These are phyloP conservation scores for Populus tomentosa DNA, from an alignment of 441 rosid genomes.

Conservation along the genomic window DNA sequence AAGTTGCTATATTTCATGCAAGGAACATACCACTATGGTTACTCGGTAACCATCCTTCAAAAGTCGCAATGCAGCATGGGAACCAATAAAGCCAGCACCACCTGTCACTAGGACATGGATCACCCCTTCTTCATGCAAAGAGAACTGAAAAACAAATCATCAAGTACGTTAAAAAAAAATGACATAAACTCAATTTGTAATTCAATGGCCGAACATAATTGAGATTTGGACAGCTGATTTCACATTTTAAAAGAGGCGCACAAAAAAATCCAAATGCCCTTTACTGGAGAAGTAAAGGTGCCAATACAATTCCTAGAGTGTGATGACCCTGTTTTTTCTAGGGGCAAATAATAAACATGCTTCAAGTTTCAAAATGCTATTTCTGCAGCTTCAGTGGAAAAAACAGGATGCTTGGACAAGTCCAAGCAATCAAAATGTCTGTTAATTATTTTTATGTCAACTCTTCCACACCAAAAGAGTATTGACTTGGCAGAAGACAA, in stretches of 20 bases:
- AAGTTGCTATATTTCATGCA: not conserved
- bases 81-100: slow-evolving; percentile 98
- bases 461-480: not conserved
- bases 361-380: not conserved
- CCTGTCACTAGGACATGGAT: slow-evolving; percentile 94
- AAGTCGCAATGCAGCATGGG: slow-evolving; percentile 87
- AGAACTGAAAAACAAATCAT: slow-evolving; percentile 46
- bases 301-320: not conserved
- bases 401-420: not conserved
- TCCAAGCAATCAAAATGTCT: not conserved
- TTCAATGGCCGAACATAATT: not conserved
- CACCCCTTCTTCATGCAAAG: slow-evolving; percentile 66
- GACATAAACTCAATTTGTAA: not conserved
- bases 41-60: slow-evolving; percentile 84
- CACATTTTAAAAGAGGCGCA: not conserved
- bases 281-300: not conserved
- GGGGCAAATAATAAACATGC: not conserved
- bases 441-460: not conserved
- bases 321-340: not conserved
- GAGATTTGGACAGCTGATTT: not conserved
- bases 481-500: not conserved
- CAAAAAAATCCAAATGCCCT: not conserved
- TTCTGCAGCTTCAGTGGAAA: not conserved
- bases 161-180: not conserved
- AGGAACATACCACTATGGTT: slow-evolving; percentile 65